Evolutionary conservation across 495 filamentous ascomycete species (phyloP), one percentile per base, ranked within the genome.

Genomic region (Chaetomium tenue): DNA sequence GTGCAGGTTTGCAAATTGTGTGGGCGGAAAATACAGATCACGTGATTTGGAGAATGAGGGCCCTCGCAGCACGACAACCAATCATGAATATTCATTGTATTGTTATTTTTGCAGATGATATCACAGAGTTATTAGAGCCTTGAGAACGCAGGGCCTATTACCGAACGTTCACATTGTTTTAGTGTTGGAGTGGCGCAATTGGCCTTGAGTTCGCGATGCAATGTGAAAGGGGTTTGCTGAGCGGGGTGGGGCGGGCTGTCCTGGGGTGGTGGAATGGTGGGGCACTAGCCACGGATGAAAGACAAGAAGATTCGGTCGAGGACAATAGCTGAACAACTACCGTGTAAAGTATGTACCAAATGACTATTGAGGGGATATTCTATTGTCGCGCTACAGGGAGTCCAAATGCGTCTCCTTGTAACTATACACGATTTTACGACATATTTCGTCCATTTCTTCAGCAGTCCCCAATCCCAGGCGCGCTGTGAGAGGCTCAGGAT

Each of bases 1-100:
- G 47, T 58, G 64, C 61, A 58, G 63, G 55, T 69, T 72, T 72
- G 52, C 61, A 62, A 66, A 70, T 75, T 75, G 71, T 75, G 72
- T 73, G 72, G 72, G 72, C 61, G 61, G 58, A 73, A 71, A 74
- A 67, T 71, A 54, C 28, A 37, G n/a, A 48, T 75, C 72, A 75
- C 72, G 71, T 75, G 72, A 75, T 59, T 56, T 25, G 12, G 16
- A 2, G 13, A 15, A 23, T 18, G 26, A 6, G 5, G 13, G 11
- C 51, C 8, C 26, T 28, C 51, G 6, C 2, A 18, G 22, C 26
- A 8, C 7, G 28, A 28, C 28, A 55, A 13, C 28, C 9, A 37
- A 18, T 15, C 23, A 28, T 0, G 16, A 18, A 33, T n/a, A 16
- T 33, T 15, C 37, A 7, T 13, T 0, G 18, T 20, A 37, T 37